Conservation (phyloP, 257 asterid genomes). For the Verbena officinalis region DNA sequence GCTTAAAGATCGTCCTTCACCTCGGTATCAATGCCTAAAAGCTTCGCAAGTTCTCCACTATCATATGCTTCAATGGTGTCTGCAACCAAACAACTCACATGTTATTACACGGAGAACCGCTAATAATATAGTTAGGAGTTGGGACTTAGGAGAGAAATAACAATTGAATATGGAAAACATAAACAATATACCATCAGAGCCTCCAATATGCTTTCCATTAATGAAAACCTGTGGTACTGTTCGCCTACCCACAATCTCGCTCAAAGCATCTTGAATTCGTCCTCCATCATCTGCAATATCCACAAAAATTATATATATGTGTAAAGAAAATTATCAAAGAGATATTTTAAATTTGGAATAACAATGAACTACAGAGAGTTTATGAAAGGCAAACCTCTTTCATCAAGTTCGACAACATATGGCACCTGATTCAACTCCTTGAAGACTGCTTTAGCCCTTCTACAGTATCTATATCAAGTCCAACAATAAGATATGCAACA, state of each 20-base stretch:
- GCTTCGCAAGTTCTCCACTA: constrained; percentile 67
- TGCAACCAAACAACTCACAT: constrained; percentile 34
- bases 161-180: constrained; percentile 3
- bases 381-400: constrained; percentile 49
- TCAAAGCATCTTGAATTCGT: constrained; percentile 73
- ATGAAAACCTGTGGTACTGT: constrained; percentile 95
- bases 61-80: constrained; percentile 83
- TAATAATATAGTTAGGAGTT: background rate
- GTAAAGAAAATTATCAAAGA: background rate
- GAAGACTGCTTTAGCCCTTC: constrained; percentile 86
- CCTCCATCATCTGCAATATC: constrained; percentile 67
- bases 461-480: constrained; percentile 67
- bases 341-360: background rate
- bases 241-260: constrained; percentile 68
- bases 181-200: constrained; percentile 78
- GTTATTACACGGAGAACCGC: constrained; percentile 18
- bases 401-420: constrained; percentile 38
- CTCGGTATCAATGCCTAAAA: constrained; percentile 49
- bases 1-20: constrained; percentile 71
- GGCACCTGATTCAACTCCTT: constrained; percentile 62
- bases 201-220: constrained; percentile 89
- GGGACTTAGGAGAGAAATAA: constrained; percentile 1
- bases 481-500: constrained; percentile 20
- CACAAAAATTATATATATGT: background rate
- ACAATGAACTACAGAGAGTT: constrained; percentile 12